These are phyloP conservation scores for Pseudogymnoascus sp. DNA, from an alignment of 2,329 filamentous ascomycete species.

Conservation along the genomic window DNA sequence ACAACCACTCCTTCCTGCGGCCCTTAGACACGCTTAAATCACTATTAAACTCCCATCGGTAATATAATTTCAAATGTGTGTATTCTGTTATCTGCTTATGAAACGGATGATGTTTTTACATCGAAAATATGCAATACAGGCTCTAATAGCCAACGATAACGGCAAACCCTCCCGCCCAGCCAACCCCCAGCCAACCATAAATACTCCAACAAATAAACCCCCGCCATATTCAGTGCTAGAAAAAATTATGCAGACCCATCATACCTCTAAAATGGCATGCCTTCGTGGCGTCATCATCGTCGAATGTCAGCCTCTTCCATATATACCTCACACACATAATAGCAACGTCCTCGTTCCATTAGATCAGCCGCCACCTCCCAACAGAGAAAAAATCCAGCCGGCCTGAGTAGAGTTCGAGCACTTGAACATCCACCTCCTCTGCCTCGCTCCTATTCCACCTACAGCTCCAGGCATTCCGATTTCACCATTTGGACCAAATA, in stretches of 20 bases:
- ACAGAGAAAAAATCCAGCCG: constrained; percentile 23
- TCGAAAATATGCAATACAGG: constrained; percentile 6
- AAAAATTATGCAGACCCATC: constrained; percentile 1
- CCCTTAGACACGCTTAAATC: neutral
- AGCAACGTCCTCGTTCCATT: neutral
- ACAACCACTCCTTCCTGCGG: neutral
- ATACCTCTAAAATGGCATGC: constrained; percentile 8
- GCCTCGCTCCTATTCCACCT: constrained; percentile 61
- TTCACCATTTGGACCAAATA: constrained; percentile 21
- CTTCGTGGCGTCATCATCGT: constrained; percentile 4
- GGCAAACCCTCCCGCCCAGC: neutral
- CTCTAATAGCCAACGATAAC: neutral
- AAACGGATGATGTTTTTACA: neutral
- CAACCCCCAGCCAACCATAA: neutral
- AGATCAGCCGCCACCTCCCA: constrained; percentile 11
- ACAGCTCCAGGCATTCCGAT: constrained; percentile 18
- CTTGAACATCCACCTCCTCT: constrained; percentile 78
- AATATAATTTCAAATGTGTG: neutral
- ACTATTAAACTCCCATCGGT: neutral
- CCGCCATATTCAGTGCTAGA: constrained; percentile 6
- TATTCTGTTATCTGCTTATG: constrained; percentile 1
- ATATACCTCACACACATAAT: neutral
- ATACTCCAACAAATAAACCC: constrained; percentile 3
- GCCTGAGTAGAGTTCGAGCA: constrained; percentile 37
- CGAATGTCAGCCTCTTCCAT: neutral